phyloP scores from a whole-genome alignment of 352 stramenopile species.

The Globisporangium spinosum region DNA sequence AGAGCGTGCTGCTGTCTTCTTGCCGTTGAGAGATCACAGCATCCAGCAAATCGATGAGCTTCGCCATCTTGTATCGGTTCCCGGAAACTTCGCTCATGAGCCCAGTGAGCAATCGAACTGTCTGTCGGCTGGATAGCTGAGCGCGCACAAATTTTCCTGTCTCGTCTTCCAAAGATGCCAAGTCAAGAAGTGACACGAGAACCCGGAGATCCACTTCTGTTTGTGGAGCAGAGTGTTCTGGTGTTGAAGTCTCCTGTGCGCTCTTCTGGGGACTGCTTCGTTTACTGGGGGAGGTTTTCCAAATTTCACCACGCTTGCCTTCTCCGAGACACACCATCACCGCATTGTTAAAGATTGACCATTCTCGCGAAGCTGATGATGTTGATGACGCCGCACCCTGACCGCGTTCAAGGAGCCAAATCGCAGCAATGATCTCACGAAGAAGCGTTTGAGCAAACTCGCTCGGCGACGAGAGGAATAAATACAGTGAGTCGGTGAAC shows the following conservation, averaged over 20 bases:
- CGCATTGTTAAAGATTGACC: slow-evolving; percentile 14
- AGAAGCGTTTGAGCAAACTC: slow-evolving; percentile 12
- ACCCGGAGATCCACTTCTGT: slow-evolving; percentile 14
- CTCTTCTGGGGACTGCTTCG: slow-evolving; percentile 2
- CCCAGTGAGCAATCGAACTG: slow-evolving; percentile 30
- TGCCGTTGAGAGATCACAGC: slow-evolving; percentile 24
- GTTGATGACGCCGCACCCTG: not conserved
- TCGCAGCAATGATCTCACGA: slow-evolving; percentile 1
- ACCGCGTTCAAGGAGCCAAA: not conserved
- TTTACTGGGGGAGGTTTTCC: not conserved
- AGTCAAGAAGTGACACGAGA: slow-evolving; percentile 21
- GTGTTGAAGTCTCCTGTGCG: not conserved
- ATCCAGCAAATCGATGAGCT: slow-evolving; percentile 40
- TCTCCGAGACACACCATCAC: slow-evolving; percentile 14
- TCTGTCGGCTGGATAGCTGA: slow-evolving; percentile 35
- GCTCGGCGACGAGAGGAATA: slow-evolving; percentile 10
- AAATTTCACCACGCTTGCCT: slow-evolving; percentile 5
- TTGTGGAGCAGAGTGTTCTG: slow-evolving; percentile 5
- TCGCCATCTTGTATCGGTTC: slow-evolving; percentile 23
- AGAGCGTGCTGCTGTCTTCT: slow-evolving; percentile 9
- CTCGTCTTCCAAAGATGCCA: slow-evolving; percentile 24
- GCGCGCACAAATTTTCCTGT: slow-evolving; percentile 36
- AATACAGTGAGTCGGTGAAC: slow-evolving; percentile 5
- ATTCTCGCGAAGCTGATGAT: not conserved
- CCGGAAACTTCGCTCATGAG: slow-evolving; percentile 22